Evolutionary conservation across 768 basidiomycete species (phyloP).

Genomic region (Dioszegia crocea): DNA sequence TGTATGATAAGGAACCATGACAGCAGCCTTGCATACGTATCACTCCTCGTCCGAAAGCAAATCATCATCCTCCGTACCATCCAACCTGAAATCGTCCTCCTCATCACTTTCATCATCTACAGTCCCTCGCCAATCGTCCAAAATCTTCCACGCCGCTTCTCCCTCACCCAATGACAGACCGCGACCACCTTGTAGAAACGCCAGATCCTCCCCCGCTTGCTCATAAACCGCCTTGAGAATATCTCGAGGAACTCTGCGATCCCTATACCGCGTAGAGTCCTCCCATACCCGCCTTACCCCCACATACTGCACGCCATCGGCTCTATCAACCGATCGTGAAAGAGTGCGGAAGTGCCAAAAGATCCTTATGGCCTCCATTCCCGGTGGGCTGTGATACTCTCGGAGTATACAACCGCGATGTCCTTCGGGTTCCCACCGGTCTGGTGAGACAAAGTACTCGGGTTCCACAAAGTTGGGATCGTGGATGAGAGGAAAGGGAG

Average conservation of each 20-base stretch:
- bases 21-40: not conserved
- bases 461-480: not conserved
- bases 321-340: not conserved
- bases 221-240: not conserved
- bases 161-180: not conserved
- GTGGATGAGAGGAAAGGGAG: not conserved
- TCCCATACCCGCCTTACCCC: not conserved
- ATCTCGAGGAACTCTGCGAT: not conserved
- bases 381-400: not conserved
- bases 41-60: not conserved
- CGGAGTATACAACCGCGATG: not conserved
- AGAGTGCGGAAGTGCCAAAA: not conserved
- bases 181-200: not conserved
- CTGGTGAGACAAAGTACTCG: not conserved
- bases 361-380: not conserved
- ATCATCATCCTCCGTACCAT: not conserved
- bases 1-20: too few species aligned
- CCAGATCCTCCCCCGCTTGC: not conserved
- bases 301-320: not conserved
- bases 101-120: not conserved
- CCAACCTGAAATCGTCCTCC: not conserved
- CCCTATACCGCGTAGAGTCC: not conserved
- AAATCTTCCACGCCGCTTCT: not conserved
- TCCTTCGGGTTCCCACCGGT: not conserved
- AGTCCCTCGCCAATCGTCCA: not conserved